Evolutionary conservation across 1,139 yeast genomes (phyloP).

Genomic region (Protomyces arabidopsidicola): DNA sequence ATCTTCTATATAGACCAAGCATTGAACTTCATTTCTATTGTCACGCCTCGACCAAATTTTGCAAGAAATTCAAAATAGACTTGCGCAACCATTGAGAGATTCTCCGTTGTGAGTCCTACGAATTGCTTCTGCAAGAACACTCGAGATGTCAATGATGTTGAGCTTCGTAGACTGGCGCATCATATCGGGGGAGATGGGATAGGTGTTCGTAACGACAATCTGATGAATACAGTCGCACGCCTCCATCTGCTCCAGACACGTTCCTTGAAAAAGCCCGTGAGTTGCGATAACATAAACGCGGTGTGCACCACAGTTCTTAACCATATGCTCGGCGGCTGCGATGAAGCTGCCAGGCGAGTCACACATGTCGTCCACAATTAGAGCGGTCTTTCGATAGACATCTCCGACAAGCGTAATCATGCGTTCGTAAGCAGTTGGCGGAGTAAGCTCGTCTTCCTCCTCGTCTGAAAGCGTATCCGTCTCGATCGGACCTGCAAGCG

Average conservation of each 20-base stretch:
- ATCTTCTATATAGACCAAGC: too few relatives aligned
- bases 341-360: slow-evolving; percentile 91
- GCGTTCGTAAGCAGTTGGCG: slow-evolving; percentile 68
- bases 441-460: slow-evolving; percentile 70
- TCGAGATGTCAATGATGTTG: slow-evolving; percentile 84
- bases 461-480: slow-evolving; percentile 12
- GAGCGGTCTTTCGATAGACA: slow-evolving; percentile 84
- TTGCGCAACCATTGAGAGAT: background rate
- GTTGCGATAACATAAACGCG: slow-evolving; percentile 88
- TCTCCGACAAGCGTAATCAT: slow-evolving; percentile 94
- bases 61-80: background rate
- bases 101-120: slow-evolving; percentile 84
- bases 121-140: slow-evolving; percentile 95
- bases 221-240: slow-evolving; percentile 76
- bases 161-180: slow-evolving; percentile 54
- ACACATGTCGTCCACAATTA: slow-evolving; percentile 92
- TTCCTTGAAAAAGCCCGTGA: slow-evolving; percentile 88
- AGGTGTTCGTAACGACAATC: slow-evolving; percentile 92
- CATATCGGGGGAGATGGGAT: slow-evolving; percentile 69
- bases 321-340: slow-evolving; percentile 96
- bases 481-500: slow-evolving; percentile 25
- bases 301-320: slow-evolving; percentile 91
- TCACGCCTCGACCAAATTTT: too few relatives aligned
- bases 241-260: slow-evolving; percentile 74
- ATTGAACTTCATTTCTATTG: too few relatives aligned